Evolutionary conservation across 208 protist genomes (phyloP), one percentile per base, ranked within the genome.

Genomic region (Leishmania lainsoni): DNA sequence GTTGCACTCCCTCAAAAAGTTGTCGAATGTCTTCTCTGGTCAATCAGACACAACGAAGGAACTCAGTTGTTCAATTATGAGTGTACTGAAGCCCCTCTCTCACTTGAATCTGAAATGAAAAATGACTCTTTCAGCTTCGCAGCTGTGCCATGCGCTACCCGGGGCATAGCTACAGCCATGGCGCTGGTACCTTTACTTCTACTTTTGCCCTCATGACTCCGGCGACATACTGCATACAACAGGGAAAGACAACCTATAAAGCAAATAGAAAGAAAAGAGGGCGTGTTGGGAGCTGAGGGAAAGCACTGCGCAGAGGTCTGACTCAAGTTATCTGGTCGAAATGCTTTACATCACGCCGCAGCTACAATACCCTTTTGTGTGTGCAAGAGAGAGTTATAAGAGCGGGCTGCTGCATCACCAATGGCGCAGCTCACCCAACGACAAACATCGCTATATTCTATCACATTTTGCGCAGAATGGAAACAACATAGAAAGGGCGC

Each of bases 81-180:
- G 72, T 0, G 87, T 80, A 73, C 77, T 83, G 65, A 92, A 52
- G 74, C 51, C 20, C 90, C 91, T 39, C 93, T 88, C 61, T 81
- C 85, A 42, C 86, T 87, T 32, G 79, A 66, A 75, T 93, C 87
- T 20, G 94, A 79, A 17, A 92, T 72, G 16, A 77, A 78, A 70
- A 96, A 96, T 0, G 86, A 83, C 69, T 94, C 93, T 61, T 90
- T 89, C 68, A 94, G 75, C 65, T 94, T 90, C 26, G 89, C 90
- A 5, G 91, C 89, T 68, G 87, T 86, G 78, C 94, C 89, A 76
- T 96, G 93, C 32, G 68, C 76, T 35, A 58, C 63, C 65, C 14
- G 35, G 17, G 65, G 58, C 22, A 85, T 72, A 56, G 59, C 5
- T 39, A 76, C 49, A 85, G 45, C 17, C 35, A 79, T n/a, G 22